Evolutionary conservation across 2,329 filamentous ascomycete genomes (phyloP), one percentile per base, ranked within the genome.

Genomic region (Pseudogymnoascus sp.): DNA sequence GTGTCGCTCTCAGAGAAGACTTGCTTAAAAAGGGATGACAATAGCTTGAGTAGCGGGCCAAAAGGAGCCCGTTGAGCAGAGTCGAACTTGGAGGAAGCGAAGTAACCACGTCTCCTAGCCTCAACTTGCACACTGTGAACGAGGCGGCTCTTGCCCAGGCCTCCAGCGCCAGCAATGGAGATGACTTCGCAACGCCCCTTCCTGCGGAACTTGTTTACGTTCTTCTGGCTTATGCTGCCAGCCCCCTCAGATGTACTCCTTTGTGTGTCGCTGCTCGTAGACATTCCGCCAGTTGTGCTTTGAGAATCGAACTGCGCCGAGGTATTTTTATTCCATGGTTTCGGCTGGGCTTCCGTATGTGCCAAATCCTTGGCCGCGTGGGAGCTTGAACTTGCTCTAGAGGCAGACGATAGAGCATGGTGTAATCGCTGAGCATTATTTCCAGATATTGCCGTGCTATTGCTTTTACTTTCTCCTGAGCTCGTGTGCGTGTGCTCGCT

Each of bases 1-100:
- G 84, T 86, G 66, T 87, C 83, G 38, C 80, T 79, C 69, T 88
- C 85, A 1, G 84, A 84, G 77, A 84, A 87, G 2, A 87, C 82
- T 69, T 88, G 85, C 67, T 83, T 83, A 71, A 87, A 87, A 14
- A 88, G 74, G 18, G 83, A 86, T 9, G 84, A 86, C 9, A 87
- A 72, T n/a, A 87, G 72, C 71, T 83, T 86, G 25, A 87, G 76
- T 38, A 87, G 72, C 3, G 85, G 84, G 1, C 83, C 84, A 69
- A 86, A 87, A 3, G 85, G 82, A 7, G 78, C 82, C 66, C 80
- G 80, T 65, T 81, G 77, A 0, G 83, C 80, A 0, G 80, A 82
- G 67, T 88, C 85, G 62, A 87, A 87, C 68, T 87, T 87, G 39
- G 84, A 81, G 33, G 82, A 85, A 6, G 84, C 82, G 67, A 83